Evolutionary conservation across 768 basidiomycete species (phyloP).

Genomic region (Trichaptum fuscoviolaceum): DNA sequence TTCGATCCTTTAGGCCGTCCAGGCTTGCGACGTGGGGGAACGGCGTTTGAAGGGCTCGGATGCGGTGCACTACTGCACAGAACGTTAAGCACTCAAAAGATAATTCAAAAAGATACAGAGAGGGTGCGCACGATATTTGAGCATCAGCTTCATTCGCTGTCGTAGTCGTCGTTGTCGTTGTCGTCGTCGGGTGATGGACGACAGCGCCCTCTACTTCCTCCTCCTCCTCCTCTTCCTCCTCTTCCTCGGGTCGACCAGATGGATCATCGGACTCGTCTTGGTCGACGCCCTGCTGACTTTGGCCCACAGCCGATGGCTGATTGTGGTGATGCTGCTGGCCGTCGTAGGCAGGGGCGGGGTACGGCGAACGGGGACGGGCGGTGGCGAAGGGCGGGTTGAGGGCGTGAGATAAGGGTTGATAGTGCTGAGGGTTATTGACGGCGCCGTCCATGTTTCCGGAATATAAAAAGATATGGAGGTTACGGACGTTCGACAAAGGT

Average conservation of each 20-base stretch:
- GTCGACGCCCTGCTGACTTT: conserved; percentile 23
- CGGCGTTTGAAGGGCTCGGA: conserved; percentile 13
- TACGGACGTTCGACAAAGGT: background rate
- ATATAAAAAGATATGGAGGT: conserved; percentile 1
- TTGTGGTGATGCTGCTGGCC: conserved; percentile 17
- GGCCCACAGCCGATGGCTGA: conserved; percentile 19
- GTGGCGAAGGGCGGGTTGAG: conserved; percentile 48
- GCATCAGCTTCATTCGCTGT: conserved; percentile 28
- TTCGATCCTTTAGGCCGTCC: conserved; percentile 79
- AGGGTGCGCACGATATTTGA: background rate
- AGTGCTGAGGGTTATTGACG: conserved; percentile 58
- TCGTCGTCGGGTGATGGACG: conserved; percentile 35
- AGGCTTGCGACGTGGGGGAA: conserved; percentile 48
- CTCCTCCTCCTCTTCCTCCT: conserved; percentile 55
- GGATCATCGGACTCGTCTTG: conserved; percentile 22
- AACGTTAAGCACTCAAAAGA: conserved; percentile 12
- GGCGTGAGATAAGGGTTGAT: conserved; percentile 78
- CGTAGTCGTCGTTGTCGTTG: conserved; percentile 26
- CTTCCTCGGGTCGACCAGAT: conserved; percentile 28
- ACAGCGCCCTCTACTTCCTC: conserved; percentile 75
- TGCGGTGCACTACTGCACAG: conserved; percentile 2
- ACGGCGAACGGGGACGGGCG: conserved; percentile 2
- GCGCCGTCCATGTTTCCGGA: conserved; percentile 3
- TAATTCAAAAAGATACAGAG: background rate
- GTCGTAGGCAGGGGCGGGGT: conserved; percentile 18